These are phyloP conservation scores for Macrophomina phaseolina DNA, from an alignment of 2,329 filamentous ascomycete species.

Conservation along the genomic window DNA sequence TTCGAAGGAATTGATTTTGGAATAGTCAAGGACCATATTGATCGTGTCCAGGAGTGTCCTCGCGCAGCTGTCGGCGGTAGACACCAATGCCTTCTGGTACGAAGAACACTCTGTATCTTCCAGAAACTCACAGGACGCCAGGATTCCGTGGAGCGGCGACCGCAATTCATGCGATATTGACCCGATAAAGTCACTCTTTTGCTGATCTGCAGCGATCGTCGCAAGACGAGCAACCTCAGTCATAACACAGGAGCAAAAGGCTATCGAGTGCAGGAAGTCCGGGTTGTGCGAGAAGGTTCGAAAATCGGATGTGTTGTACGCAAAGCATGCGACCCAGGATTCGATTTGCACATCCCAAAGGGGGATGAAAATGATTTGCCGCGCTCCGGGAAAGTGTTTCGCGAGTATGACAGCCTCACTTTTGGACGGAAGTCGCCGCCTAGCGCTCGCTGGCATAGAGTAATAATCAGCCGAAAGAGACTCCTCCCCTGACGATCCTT, in stretches of 20 bases:
- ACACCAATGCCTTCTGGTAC: slow-evolving; percentile 51
- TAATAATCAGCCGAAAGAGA: slow-evolving; percentile 26
- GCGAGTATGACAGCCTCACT: slow-evolving; percentile 48
- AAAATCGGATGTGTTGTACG: slow-evolving; percentile 45
- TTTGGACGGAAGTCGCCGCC: slow-evolving; percentile 29
- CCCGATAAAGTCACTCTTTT: slow-evolving; percentile 60
- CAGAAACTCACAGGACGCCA: slow-evolving; percentile 57
- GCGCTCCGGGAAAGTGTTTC: slow-evolving; percentile 53
- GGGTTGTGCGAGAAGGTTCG: slow-evolving; percentile 43
- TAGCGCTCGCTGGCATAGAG: slow-evolving; percentile 17
- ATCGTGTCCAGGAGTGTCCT: slow-evolving; percentile 58
- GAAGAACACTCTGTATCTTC: slow-evolving; percentile 50
- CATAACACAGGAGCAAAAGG: slow-evolving; percentile 52
- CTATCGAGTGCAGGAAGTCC: slow-evolving; percentile 48
- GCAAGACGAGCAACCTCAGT: slow-evolving; percentile 48
- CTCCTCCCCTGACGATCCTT: slow-evolving; percentile 37
- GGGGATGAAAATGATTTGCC: slow-evolving; percentile 58
- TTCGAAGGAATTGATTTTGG: slow-evolving; percentile 52
- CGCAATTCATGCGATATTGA: slow-evolving; percentile 60
- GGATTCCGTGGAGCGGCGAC: slow-evolving; percentile 47
- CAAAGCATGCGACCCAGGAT: slow-evolving; percentile 54
- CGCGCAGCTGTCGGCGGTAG: slow-evolving; percentile 57
- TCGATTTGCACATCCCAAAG: slow-evolving; percentile 57
- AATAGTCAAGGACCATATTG: slow-evolving; percentile 51
- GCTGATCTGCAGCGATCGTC: slow-evolving; percentile 49